Evolutionary conservation across 1,284 basidiomycete genomes (phyloP).

Genomic region (Meira nashicola): DNA sequence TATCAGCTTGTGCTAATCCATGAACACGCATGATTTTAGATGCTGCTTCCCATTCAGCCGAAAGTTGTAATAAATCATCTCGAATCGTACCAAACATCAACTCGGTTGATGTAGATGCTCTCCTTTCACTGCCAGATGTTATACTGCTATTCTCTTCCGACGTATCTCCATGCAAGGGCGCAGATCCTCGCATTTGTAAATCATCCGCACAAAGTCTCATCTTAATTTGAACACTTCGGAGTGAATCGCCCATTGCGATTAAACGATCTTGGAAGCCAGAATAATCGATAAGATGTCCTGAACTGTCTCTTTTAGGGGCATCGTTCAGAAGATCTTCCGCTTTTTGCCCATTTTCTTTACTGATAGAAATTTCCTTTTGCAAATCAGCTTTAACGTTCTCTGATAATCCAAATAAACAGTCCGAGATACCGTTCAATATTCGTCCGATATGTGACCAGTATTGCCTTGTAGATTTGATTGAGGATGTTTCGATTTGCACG

Average conservation of each 20-base stretch:
- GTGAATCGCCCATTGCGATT: conserved; percentile 33
- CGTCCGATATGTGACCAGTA: conserved; percentile 14
- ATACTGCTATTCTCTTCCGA: background rate
- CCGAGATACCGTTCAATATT: conserved; percentile 8
- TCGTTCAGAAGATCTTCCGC: background rate
- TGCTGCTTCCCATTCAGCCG: conserved; percentile 46
- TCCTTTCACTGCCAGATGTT: background rate
- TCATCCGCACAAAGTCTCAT: conserved; percentile 46
- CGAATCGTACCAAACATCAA: conserved; percentile 36
- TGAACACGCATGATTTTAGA: conserved; percentile 29
- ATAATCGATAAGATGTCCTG: conserved; percentile 4
- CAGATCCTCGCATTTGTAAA: conserved; percentile 22
- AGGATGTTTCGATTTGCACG: too few relatives aligned
- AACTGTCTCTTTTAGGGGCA: conserved; percentile 2
- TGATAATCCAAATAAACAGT: background rate
- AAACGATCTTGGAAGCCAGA: conserved; percentile 39
- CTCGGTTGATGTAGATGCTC: conserved; percentile 15
- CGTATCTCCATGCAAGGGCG: conserved; percentile 31
- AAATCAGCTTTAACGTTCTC: background rate
- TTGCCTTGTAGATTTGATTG: background rate
- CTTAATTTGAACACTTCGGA: conserved; percentile 50
- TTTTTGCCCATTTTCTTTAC: background rate
- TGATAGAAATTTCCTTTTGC: conserved; percentile 13
- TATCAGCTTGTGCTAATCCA: conserved; percentile 16
- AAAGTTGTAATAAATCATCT: conserved; percentile 41